Conservation (phyloP, 225 moss, liverwort and hornwort species). For the Physcomitrellopsis africana region DNA sequence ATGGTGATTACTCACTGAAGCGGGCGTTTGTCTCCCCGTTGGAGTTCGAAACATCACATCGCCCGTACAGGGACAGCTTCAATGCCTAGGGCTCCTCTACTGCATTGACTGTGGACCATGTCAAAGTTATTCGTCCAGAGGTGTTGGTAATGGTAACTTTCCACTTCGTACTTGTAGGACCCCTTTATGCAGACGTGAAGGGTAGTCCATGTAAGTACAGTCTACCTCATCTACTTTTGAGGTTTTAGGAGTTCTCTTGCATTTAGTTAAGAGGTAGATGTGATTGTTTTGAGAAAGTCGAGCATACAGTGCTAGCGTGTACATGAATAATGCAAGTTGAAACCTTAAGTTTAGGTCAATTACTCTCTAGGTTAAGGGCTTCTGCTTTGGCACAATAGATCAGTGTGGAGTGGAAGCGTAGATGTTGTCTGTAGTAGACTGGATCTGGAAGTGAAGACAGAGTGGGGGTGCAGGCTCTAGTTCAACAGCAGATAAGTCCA, state of each 20-base stretch:
- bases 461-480: slow-evolving; percentile 63
- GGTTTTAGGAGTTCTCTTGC: slow-evolving; percentile 25
- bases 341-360: slow-evolving; percentile 18
- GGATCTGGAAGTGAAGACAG: slow-evolving; percentile 57
- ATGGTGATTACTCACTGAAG: slow-evolving; percentile 37
- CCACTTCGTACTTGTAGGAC: slow-evolving; percentile 39
- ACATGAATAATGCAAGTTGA: slow-evolving; percentile 10
- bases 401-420: slow-evolving; percentile 17
- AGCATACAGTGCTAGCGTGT: slow-evolving; percentile 7
- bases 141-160: slow-evolving; percentile 46
- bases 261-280: slow-evolving; percentile 14
- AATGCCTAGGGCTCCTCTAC: slow-evolving; percentile 31
- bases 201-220: slow-evolving; percentile 38
- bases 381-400: slow-evolving; percentile 12
- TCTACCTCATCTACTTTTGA: slow-evolving; percentile 28
- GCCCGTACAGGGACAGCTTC: slow-evolving; percentile 38
- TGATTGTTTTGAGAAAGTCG: slow-evolving; percentile 22
- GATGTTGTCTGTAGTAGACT: slow-evolving; percentile 37
- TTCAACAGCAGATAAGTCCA: slow-evolving; percentile 52
- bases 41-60: slow-evolving; percentile 37
- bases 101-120: slow-evolving; percentile 46
- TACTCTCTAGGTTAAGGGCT: slow-evolving; percentile 26
- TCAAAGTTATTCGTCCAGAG: slow-evolving; percentile 46
- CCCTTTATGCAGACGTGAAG: slow-evolving; percentile 28
- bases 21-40: slow-evolving; percentile 32